Conservation (phyloP, 257 asterid species). For the Avicennia marina region DNA sequence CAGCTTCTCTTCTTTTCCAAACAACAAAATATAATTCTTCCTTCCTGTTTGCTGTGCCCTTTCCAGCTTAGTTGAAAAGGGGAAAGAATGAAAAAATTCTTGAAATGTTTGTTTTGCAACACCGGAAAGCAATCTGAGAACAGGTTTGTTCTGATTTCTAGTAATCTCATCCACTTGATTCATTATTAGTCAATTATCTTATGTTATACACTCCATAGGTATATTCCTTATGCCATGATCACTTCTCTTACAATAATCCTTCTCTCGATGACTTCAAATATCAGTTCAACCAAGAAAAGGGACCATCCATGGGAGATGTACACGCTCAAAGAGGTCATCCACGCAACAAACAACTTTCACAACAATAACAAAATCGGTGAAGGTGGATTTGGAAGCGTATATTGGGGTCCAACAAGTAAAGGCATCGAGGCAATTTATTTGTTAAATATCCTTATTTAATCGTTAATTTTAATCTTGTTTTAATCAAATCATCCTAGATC, state of each 20-base stretch:
- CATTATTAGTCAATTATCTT: too few relatives aligned
- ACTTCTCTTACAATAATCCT: neutral
- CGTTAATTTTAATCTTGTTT: neutral
- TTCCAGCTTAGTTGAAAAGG: neutral
- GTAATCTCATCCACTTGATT: too few relatives aligned
- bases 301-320: conserved; percentile 71
- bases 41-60: neutral
- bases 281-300: conserved; percentile 28
- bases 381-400: conserved; percentile 88
- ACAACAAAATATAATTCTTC: neutral
- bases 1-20: neutral
- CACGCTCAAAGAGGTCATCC: conserved; percentile 60
- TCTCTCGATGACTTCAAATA: neutral
- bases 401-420: conserved; percentile 74
- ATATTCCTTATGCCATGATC: neutral
- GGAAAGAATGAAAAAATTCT: conserved; percentile 14
- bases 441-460: neutral
- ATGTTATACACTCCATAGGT: too few relatives aligned
- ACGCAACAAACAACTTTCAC: conserved; percentile 71
- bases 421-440: conserved; percentile 53
- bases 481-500: neutral
- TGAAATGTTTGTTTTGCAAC: conserved; percentile 9
- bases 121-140: too few relatives aligned
- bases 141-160: too few relatives aligned
- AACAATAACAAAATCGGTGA: conserved; percentile 72